Evolutionary conservation across 2,329 filamentous ascomycete species (phyloP), one percentile per base, ranked within the genome.

Genomic region (Monosporascus sp.): DNA sequence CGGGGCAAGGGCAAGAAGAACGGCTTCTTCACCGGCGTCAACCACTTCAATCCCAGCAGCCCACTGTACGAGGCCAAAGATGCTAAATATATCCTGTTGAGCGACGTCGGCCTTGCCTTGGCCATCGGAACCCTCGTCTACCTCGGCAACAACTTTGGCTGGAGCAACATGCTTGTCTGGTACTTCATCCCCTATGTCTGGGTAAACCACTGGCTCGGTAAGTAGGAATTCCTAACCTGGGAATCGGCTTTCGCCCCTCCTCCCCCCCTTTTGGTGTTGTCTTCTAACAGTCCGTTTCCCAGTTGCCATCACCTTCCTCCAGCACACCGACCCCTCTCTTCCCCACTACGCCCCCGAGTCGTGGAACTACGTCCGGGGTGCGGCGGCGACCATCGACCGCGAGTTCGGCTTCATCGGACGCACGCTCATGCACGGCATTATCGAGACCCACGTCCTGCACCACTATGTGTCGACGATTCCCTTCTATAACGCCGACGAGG

Each of bases 161-260:
- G 85, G 79, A 70, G 78, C 68, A 97, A 97, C 78, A 78, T 97
- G 70, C 75, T 89, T 55, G 88, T 99, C 58, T 97, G 94, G 93
- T 99, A 99, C 76, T 85, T 92, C 67, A 68, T 95, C 54, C 94
- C 94, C 38, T 99, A 97, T 72, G 80, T 97, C 56, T 97, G 93
- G 93, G 92, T 97, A 52, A 96, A 97, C 83, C 91, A 97, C 83
- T 97, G 93, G 93, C 88, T 97, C 52, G 89, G 90, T 94, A 85
- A 81, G 89, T 81, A 11, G 27, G 27, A 31, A 31, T 31, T 31
- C 27, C 8, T 11, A 31, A 31, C 5, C 27, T 31, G 8, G 8
- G 27, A 11, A 31, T 31, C 27, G 9, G 9, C 27, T 31, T 31
- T 31, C 3, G 9, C 8, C 9, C 8, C 5, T 11, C 1, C 8